phyloP scores from a whole-genome alignment of 495 filamentous ascomycete genomes.

The Penicillium angulare region DNA sequence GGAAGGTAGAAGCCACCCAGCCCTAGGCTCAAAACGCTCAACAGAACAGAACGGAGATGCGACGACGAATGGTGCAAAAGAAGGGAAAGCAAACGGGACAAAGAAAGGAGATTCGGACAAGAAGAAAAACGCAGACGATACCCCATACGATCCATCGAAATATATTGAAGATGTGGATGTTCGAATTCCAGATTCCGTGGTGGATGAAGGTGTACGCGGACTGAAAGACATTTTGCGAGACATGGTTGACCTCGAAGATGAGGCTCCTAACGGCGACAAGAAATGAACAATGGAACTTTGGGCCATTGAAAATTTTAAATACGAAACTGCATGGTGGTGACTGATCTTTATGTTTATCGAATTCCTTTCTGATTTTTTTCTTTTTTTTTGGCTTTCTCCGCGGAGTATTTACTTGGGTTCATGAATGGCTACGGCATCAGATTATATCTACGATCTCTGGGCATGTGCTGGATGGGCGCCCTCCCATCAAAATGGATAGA shows the following conservation, averaged over 20 bases:
- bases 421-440: constrained; percentile 12
- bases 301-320: neutral
- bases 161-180: constrained; percentile 42
- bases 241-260: constrained; percentile 47
- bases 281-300: constrained; percentile 13
- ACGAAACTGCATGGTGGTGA: constrained; percentile 23
- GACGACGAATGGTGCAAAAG: constrained; percentile 22
- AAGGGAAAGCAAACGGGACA: constrained; percentile 22
- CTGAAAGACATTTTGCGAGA: constrained; percentile 50
- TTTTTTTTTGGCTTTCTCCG: constrained; percentile 4
- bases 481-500: constrained; percentile 22
- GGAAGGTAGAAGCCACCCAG: constrained; percentile 35
- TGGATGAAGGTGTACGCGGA: constrained; percentile 45
- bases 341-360: constrained; percentile 1
- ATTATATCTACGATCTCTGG: constrained; percentile 17
- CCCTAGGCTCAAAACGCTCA: constrained; percentile 19
- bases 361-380: neutral
- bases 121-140: constrained; percentile 13
- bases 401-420: constrained; percentile 22
- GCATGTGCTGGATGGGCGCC: constrained; percentile 16
- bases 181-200: constrained; percentile 39
- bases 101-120: constrained; percentile 18
- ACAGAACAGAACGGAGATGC: constrained; percentile 16
- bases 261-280: constrained; percentile 32
- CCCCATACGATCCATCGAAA: constrained; percentile 21